Evolutionary conservation across 2,329 filamentous ascomycete species (phyloP).

Genomic region (Claviceps fusiformis): DNA sequence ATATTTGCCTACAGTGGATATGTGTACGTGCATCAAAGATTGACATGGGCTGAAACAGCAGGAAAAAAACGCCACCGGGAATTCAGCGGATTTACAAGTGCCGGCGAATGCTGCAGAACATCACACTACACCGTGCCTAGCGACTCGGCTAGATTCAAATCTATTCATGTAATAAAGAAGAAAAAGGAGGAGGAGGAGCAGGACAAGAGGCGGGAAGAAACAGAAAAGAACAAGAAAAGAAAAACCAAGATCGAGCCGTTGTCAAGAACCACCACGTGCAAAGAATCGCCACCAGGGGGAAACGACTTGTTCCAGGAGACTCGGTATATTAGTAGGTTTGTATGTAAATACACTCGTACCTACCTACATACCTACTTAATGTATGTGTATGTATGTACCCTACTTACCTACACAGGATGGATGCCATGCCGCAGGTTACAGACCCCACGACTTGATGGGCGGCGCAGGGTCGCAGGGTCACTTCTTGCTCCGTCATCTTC

Average conservation of each 20-base stretch:
- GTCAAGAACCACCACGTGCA: not conserved
- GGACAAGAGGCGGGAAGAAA: too few species aligned
- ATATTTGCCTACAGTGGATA: not conserved
- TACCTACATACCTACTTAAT: too few species aligned
- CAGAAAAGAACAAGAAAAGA: not conserved
- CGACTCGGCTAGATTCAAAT: too few species aligned
- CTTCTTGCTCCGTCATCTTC: not conserved
- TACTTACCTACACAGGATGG: not conserved
- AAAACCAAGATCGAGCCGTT: not conserved
- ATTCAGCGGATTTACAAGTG: not conserved
- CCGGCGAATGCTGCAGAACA: not conserved
- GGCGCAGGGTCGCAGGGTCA: not conserved
- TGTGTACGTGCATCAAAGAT: not conserved
- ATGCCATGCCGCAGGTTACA: not conserved
- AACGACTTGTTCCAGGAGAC: not conserved
- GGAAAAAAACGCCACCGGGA: not conserved
- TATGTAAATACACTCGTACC: too few species aligned
- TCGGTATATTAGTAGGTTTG: too few species aligned
- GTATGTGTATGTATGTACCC: too few species aligned
- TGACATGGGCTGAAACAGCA: not conserved
- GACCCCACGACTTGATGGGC: not conserved
- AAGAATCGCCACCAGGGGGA: not conserved
- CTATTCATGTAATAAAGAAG: too few species aligned
- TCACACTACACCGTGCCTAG: too few species aligned
- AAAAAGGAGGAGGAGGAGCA: too few species aligned